Evolutionary conservation across 768 basidiomycete species (phyloP).

Genomic region (Mycena vulgaris): DNA sequence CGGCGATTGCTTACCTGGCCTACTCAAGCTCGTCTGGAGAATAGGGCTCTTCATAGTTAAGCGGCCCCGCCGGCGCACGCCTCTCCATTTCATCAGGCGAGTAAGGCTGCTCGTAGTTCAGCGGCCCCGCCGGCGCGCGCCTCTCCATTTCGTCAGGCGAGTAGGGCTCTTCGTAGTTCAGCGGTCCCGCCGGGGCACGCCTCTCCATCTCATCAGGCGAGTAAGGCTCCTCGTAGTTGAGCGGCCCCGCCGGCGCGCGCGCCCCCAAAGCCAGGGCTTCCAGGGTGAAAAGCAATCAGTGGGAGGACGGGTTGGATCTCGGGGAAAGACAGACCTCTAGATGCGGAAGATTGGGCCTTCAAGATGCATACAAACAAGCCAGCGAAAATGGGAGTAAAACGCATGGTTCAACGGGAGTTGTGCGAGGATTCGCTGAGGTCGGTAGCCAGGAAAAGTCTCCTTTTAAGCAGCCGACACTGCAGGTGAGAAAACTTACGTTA

Average conservation of each 20-base stretch:
- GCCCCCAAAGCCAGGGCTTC: neutral
- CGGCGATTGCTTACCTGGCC: neutral
- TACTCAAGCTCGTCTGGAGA: conserved; percentile 3
- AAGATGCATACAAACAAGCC: conserved; percentile 9
- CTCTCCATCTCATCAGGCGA: conserved; percentile 11
- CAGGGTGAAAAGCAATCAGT: neutral
- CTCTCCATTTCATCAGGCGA: conserved; percentile 9
- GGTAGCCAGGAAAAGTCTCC: neutral
- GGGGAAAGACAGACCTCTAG: neutral
- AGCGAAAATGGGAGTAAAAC: conserved; percentile 19
- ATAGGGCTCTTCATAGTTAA: conserved; percentile 20
- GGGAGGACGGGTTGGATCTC: neutral
- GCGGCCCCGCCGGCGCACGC: neutral
- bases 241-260: neutral
- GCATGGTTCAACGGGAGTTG: neutral
- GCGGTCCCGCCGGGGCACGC: neutral
- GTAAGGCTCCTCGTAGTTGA: conserved; percentile 5
- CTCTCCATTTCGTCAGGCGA: conserved; percentile 20
- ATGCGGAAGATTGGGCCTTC: neutral
- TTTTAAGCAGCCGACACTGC: neutral
- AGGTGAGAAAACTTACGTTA: no score
- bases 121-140: neutral
- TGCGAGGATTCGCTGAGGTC: neutral
- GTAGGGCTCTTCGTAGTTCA: conserved; percentile 11
- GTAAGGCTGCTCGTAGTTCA: conserved; percentile 28